phyloP scores from a whole-genome alignment of 176 grass and related monocot genomes.

The Luzula sylvatica region DNA sequence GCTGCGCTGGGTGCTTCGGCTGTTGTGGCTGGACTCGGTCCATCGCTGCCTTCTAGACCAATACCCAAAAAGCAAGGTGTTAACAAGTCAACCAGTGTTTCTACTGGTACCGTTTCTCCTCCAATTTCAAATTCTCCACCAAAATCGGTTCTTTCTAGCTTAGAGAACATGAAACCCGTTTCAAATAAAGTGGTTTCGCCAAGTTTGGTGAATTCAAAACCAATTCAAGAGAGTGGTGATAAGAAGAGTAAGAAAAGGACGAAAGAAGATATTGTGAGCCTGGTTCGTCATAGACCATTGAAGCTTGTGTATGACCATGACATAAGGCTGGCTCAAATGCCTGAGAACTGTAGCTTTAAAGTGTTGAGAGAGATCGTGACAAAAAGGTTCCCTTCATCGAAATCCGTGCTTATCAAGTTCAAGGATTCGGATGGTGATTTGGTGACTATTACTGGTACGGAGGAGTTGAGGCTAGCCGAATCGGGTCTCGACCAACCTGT shows the following conservation, averaged over 20 bases:
- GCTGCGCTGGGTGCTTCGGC: constrained; percentile 89
- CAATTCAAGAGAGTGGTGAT: background rate
- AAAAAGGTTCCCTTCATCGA: constrained; percentile 64
- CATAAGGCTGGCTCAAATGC: constrained; percentile 78
- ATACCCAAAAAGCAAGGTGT: constrained; percentile 57
- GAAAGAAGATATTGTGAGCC: background rate
- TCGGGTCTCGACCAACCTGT: constrained; percentile 22
- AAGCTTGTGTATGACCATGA: constrained; percentile 95
- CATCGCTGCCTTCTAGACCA: constrained; percentile 58
- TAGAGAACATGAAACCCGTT: constrained; percentile 11
- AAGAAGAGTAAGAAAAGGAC: constrained; percentile 17
- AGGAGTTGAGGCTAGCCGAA: constrained; percentile 72
- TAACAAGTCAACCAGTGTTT: constrained; percentile 23
- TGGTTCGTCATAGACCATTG: constrained; percentile 46
- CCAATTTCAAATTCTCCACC: constrained; percentile 25
- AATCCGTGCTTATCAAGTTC: constrained; percentile 87
- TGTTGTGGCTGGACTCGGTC: constrained; percentile 72
- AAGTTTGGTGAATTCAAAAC: constrained; percentile 1
- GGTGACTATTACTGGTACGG: constrained; percentile 65
- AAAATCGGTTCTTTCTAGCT: constrained; percentile 10
- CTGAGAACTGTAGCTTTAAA: constrained; percentile 51
- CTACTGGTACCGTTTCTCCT: constrained; percentile 34
- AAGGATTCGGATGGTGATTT: constrained; percentile 89
- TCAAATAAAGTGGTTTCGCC: background rate
- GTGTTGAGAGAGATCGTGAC: constrained; percentile 57